phyloP scores from a whole-genome alignment of 2,329 filamentous ascomycete species.

The Aspergillus tanneri region DNA sequence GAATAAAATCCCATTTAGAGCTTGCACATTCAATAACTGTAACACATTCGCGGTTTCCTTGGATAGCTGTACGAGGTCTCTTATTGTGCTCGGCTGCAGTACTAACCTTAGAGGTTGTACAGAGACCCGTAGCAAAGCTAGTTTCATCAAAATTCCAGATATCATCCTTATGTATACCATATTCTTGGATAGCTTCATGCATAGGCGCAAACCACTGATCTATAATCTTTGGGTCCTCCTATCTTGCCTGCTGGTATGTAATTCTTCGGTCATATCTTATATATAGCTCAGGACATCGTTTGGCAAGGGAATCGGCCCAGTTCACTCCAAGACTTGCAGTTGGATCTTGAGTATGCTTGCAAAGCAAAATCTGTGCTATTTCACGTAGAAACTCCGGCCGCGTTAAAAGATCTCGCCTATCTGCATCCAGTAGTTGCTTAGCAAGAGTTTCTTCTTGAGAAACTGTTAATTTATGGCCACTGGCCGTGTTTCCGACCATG shows the following conservation, averaged over 20 bases:
- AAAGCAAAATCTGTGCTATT: conserved; percentile 8
- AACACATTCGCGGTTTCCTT: conserved; percentile 11
- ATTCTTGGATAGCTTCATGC: not conserved
- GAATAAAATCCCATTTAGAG: not conserved
- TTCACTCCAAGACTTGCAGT: conserved; percentile 4
- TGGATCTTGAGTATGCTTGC: not conserved
- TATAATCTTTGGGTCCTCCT: conserved; percentile 5
- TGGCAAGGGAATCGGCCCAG: conserved; percentile 2
- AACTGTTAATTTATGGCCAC: conserved; percentile 1
- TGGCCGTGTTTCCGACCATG: conserved; percentile 8
- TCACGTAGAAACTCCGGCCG: not conserved
- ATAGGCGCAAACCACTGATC: not conserved
- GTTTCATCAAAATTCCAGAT: conserved; percentile 11
- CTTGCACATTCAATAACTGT: conserved; percentile 7
- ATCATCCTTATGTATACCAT: not conserved
- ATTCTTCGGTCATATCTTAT: conserved; percentile 1
- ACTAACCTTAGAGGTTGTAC: conserved; percentile 9
- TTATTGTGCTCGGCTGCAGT: conserved; percentile 7
- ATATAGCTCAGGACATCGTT: conserved; percentile 4
- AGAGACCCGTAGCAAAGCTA: conserved; percentile 11
- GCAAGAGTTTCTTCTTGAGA: conserved; percentile 3
- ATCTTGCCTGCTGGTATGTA: conserved; percentile 2
- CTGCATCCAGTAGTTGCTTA: conserved; percentile 6
- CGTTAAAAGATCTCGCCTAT: conserved; percentile 5
- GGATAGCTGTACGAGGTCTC: conserved; percentile 6